These are phyloP conservation scores for Colletotrichum sp. DNA, from an alignment of 2,329 filamentous ascomycete genomes.

Conservation along the genomic window DNA sequence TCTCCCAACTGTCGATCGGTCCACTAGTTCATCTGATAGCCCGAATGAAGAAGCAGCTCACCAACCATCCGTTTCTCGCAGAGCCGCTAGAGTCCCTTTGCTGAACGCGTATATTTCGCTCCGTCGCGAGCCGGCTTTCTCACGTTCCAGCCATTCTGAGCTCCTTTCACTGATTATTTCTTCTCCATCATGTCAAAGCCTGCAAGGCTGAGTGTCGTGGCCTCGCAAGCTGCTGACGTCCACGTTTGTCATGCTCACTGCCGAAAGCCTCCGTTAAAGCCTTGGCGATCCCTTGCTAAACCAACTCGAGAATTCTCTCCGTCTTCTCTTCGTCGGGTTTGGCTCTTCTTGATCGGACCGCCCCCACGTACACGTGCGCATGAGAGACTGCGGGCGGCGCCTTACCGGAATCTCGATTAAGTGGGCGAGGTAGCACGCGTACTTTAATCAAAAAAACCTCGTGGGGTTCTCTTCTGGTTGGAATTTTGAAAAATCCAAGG, in stretches of 20 bases:
- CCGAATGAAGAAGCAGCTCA: background rate
- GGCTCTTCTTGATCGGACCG: background rate
- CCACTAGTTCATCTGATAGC: background rate
- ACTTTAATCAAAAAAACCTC: background rate
- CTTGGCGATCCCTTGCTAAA: background rate
- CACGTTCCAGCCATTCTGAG: background rate
- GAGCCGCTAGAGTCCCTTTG: background rate
- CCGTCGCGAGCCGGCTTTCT: background rate
- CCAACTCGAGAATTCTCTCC: background rate
- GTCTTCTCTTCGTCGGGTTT: background rate
- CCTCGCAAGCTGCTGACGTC: background rate
- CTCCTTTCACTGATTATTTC: background rate
- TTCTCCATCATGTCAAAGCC: background rate
- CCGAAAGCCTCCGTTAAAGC: background rate
- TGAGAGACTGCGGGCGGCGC: background rate
- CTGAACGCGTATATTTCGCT: background rate
- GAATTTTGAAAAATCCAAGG: background rate
- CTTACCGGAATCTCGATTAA: background rate
- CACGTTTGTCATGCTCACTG: background rate
- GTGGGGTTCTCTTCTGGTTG: background rate
- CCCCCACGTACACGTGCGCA: background rate
- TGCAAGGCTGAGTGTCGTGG: background rate
- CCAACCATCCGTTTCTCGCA: background rate
- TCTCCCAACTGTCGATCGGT: background rate
- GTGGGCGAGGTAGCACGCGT: background rate